A percentile compares a stretch with the other conserved stretches of the same genome.
Conservation (phyloP, 202 grass and related monocot genomes). For the Saccharum hybrid region DNA sequence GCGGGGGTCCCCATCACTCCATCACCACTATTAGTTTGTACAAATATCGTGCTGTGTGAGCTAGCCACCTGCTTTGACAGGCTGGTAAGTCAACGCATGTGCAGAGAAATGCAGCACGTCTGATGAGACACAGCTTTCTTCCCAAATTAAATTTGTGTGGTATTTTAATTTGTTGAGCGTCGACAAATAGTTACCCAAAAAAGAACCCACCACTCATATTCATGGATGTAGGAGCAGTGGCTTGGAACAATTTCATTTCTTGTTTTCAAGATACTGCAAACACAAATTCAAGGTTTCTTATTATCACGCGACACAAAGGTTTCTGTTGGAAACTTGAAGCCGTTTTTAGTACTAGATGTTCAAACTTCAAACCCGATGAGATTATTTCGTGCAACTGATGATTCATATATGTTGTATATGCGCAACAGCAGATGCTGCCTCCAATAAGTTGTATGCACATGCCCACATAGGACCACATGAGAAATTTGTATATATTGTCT, state of each 20-base stretch:
- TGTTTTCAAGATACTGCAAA: background rate
- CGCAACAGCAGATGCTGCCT: background rate
- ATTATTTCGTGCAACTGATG: slow-evolving; percentile 1
- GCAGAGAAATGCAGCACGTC: slow-evolving; percentile 23
- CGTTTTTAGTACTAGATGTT: background rate
- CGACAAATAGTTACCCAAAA: slow-evolving; percentile 3
- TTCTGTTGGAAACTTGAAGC: background rate
- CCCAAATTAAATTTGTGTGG: background rate
- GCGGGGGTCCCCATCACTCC: background rate
- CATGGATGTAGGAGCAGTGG: background rate
- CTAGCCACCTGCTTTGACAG: slow-evolving; percentile 50
- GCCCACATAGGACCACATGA: background rate
- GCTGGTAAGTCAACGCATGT: slow-evolving; percentile 49
- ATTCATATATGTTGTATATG: background rate
- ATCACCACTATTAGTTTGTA: background rate
- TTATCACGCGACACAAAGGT: background rate
- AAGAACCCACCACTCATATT: background rate
- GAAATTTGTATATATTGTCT: background rate
- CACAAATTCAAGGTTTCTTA: too few relatives aligned
- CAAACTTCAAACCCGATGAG: background rate
- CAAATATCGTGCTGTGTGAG: background rate
- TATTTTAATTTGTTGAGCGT: background rate
- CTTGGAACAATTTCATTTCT: too few relatives aligned
- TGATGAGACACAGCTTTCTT: background rate
- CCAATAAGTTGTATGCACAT: slow-evolving; percentile 14